Evolutionary conservation across 108 stramenopile genomes (phyloP), one percentile per base, ranked within the genome.

Genomic region (Tribonema minus): DNA sequence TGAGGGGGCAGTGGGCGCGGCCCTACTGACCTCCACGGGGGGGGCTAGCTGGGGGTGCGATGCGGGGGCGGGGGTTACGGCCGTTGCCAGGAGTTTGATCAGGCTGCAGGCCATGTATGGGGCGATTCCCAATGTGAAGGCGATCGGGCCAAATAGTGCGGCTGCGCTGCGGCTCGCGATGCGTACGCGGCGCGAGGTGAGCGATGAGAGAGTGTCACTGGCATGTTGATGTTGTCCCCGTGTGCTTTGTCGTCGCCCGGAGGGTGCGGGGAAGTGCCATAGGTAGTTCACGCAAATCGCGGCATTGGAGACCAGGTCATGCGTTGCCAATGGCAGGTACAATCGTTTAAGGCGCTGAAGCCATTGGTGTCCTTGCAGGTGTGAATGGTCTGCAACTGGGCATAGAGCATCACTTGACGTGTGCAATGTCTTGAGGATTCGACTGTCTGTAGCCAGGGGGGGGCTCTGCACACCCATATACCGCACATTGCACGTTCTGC

Each of bases 71-170:
- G 46, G 46, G 9, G 46, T 54, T 15, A 20, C 46, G 20, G 46
- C 46, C 20, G 46, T 54, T 54, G 46, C 46, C 9, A 9, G 46
- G 15, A 54, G 46, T 54, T 20, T 54, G 46, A 15, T 9, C 46
- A 54, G 46, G 46, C 46, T 54, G 46, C 46, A 54, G 46, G 20
- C 46, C 9, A 54, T 76, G 3, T 88, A 59, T 63, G 87, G 87
- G 2, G 33, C 68, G 0, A 84, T 86, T n/a, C 77, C 81, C 23
- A 76, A 84, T n/a, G 35, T 86, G 3, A 84, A 82, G 67, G 74
- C 83, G 7, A 84, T 84, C 12, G 87, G 87, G 2, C 6, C 61
- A 0, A 77, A 59, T 9, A 71, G 76, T 3, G 71, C 35, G 25
- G 65, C 76, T 15, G 85, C 77, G 12, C 69, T 87, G 23, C 85